Evolutionary conservation across 768 basidiomycete genomes (phyloP), one percentile per base, ranked within the genome.

Genomic region (Cantharellus cinnabarinus): DNA sequence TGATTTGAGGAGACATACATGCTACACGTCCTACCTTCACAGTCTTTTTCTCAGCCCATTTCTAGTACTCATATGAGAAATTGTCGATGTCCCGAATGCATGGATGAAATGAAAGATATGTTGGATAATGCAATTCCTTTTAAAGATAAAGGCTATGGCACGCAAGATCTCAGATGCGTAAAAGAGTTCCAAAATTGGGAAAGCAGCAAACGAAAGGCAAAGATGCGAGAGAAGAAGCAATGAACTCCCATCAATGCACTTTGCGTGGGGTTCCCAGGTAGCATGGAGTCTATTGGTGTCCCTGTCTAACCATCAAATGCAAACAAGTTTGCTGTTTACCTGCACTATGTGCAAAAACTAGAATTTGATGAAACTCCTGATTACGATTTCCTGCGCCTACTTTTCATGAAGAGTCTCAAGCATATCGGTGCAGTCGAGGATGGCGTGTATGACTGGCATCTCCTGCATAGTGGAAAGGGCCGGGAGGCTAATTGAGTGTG

Each of bases 181-280:
- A 29, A 29, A 29, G 20, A 29, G 20, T 29, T 29, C 20, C 20
- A 29, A 29, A 29, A 29, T 29, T 29, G 20, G 20, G 20, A 82
- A 93, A 67, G 95, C 94, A 29, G 91, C 91, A 4, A 99, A 94
- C 1, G 97, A 99, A 77, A 98, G 97, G 74, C 94, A 98, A 70
- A 98, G 98, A 74, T 99, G 98, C 69, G 95, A 99, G 73, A 95
- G 74, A 98, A 97, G 78, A 99, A 90, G 73, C 94, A 98, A 71
- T 85, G 79, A 4, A 95, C 94, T 14, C 76, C 80, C 4, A 97
- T 99, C 65, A 75, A 79, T 35, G 94, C 98, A 69, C 73, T 99
- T 41, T 94, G 91, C 65, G 95, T 98, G 68, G 90, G 93, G 40
- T 97, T 95, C 74, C 94, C 95, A 63, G 90, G 86, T 91, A 63